phyloP scores from a whole-genome alignment of 2,329 filamentous ascomycete genomes.

The Calonectria multiphialidica region DNA sequence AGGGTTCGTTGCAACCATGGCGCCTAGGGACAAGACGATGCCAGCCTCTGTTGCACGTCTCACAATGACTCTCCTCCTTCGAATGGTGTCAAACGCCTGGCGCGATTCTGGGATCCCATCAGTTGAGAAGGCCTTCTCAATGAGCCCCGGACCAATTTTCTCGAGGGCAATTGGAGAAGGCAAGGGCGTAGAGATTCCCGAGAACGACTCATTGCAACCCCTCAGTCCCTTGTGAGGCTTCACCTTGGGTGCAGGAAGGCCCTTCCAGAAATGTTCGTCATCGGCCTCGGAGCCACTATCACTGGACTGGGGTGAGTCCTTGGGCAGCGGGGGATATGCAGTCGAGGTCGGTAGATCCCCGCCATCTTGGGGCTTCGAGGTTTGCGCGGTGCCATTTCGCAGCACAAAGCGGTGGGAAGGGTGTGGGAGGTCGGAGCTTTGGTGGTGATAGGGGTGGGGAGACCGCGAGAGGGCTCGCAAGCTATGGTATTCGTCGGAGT shows the following conservation, averaged over 20 bases:
- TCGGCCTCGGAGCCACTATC: conserved; percentile 96
- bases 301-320: conserved; percentile 74
- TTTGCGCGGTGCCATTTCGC: conserved; percentile 33
- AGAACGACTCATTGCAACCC: conserved; percentile 66
- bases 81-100: conserved; percentile 43
- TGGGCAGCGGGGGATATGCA: conserved; percentile 51
- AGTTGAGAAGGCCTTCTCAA: conserved; percentile 33
- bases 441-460: conserved; percentile 76
- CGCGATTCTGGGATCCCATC: conserved; percentile 33
- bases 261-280: conserved; percentile 90
- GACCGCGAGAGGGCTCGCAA: conserved; percentile 69
- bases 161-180: conserved; percentile 61
- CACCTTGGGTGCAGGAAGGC: conserved; percentile 82
- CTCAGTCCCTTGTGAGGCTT: conserved; percentile 83
- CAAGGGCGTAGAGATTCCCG: conserved; percentile 67
- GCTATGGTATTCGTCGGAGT: conserved; percentile 51
- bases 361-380: conserved; percentile 32
- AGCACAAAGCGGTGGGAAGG: conserved; percentile 56
- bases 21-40: conserved; percentile 63
- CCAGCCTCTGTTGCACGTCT: conserved; percentile 66
- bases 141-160: conserved; percentile 50
- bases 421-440: conserved; percentile 67
- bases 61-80: conserved; percentile 63
- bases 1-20: conserved; percentile 61
- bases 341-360: conserved; percentile 39